A percentile compares a stretch with the other conserved stretches of the same genome.
Evolutionary conservation across 352 stramenopile species (phyloP).

Genomic region (Blastocystis hominis): DNA sequence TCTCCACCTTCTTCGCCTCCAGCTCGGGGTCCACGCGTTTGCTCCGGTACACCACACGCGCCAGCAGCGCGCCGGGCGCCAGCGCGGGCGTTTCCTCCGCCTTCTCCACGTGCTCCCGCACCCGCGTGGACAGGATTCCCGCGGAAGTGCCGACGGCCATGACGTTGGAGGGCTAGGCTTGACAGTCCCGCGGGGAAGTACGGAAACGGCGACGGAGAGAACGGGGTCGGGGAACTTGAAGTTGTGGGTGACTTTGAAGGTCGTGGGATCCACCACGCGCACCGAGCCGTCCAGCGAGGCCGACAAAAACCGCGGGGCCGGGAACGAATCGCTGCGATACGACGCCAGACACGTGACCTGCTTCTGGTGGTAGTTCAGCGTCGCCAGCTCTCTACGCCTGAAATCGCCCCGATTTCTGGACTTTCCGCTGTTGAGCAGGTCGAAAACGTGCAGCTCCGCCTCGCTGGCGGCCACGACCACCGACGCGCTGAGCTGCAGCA

Average conservation of each 20-base stretch:
- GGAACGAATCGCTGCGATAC: background rate
- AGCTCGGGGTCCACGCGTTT: background rate
- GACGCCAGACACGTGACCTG: background rate
- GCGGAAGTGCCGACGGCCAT: slow-evolving; percentile 20
- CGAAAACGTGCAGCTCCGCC: background rate
- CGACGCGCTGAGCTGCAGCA: slow-evolving; percentile 1
- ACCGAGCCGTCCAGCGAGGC: slow-evolving; percentile 32
- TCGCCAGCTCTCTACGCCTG: slow-evolving; percentile 8
- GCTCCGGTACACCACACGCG: background rate
- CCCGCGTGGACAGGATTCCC: slow-evolving; percentile 39
- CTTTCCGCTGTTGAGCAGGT: background rate
- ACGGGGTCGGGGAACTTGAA: slow-evolving; percentile 57
- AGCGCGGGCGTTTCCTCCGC: background rate
- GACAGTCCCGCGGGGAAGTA: background rate
- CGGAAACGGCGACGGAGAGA: slow-evolving; percentile 30
- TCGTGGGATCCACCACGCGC: slow-evolving; percentile 11
- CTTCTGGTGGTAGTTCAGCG: slow-evolving; percentile 27
- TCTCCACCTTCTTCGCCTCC: slow-evolving; percentile 48
- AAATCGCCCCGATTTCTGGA: background rate
- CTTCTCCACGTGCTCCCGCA: background rate
- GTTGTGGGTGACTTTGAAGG: slow-evolving; percentile 29
- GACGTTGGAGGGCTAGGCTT: slow-evolving; percentile 19
- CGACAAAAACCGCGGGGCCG: background rate
- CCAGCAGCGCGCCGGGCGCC: background rate
- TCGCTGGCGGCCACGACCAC: slow-evolving; percentile 17